Conservation (phyloP, 1,284 basidiomycete species). For the Somion occarium region DNA sequence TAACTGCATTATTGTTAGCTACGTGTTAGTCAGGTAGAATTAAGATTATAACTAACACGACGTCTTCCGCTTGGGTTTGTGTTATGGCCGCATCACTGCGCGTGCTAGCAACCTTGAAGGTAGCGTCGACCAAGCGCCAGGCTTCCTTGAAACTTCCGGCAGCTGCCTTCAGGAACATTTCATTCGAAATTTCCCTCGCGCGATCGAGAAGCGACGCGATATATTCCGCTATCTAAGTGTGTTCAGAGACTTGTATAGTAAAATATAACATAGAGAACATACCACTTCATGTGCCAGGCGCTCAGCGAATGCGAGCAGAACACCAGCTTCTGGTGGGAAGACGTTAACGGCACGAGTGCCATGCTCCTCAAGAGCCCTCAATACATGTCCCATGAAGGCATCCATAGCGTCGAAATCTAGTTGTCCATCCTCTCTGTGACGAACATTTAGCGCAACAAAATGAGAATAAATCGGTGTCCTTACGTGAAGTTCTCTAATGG, state of each 20-base stretch:
- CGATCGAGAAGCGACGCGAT: constrained; percentile 73
- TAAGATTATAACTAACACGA: constrained; percentile 52
- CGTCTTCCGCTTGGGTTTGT: constrained; percentile 63
- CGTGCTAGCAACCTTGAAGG: constrained; percentile 47
- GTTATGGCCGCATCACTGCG: constrained; percentile 21
- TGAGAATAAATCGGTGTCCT: constrained; percentile 27
- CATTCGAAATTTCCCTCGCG: constrained; percentile 71
- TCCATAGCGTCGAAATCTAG: constrained; percentile 94
- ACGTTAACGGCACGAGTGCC: constrained; percentile 79
- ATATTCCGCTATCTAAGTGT: constrained; percentile 78
- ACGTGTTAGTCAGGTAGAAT: constrained; percentile 4
- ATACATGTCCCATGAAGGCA: constrained; percentile 72
- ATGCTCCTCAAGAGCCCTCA: constrained; percentile 66
- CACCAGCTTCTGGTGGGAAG: constrained; percentile 76
- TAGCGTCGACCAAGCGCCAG: constrained; percentile 79
- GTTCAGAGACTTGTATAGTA: constrained; percentile 5
- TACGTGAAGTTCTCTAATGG: constrained; percentile 82
- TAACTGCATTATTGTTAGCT: constrained; percentile 46
- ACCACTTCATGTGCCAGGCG: constrained; percentile 76
- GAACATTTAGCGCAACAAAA: constrained; percentile 1
- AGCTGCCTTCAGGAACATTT: constrained; percentile 78
- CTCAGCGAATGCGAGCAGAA: constrained; percentile 73
- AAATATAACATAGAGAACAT: constrained; percentile 24
- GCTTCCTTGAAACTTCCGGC: constrained; percentile 89
- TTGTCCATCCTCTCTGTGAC: constrained; percentile 36